Conservation (phyloP, 106 monocot genomes). For the Dendrobium chrysotoxum region DNA sequence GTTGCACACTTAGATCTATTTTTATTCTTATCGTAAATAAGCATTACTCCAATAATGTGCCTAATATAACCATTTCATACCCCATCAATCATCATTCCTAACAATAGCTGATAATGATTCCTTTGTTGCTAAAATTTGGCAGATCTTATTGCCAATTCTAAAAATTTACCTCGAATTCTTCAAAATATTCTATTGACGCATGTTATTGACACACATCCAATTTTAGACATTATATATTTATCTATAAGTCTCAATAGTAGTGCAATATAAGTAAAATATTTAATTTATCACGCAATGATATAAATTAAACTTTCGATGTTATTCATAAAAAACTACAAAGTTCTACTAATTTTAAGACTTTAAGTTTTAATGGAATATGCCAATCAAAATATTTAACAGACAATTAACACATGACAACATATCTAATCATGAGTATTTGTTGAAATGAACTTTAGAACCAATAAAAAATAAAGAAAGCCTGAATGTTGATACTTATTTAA, state of each 20-base stretch:
- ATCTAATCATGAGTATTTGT: too few relatives aligned
- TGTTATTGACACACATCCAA: not conserved
- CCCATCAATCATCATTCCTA: not conserved
- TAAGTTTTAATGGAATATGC: too few relatives aligned
- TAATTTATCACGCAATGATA: too few relatives aligned
- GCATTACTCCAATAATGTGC: not conserved
- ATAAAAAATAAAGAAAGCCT: too few relatives aligned
- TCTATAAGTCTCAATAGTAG: not conserved
- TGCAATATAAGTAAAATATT: not conserved
- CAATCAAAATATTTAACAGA: too few relatives aligned
- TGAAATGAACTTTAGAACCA: too few relatives aligned
- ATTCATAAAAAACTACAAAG: too few relatives aligned
- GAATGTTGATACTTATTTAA: too few relatives aligned
- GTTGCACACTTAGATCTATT: not conserved
- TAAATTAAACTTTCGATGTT: too few relatives aligned
- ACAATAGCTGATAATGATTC: not conserved
- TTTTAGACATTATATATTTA: not conserved
- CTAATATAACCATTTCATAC: not conserved
- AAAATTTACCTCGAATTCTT: not conserved
- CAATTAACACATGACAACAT: too few relatives aligned
- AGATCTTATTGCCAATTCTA: not conserved
- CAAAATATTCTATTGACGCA: not conserved
- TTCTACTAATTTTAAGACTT: too few relatives aligned
- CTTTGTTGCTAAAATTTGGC: not conserved
- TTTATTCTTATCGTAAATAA: not conserved